These are phyloP conservation scores for Saccharomyces hybrid DNA, from an alignment of 1,139 yeast species.

Conservation along the genomic window DNA sequence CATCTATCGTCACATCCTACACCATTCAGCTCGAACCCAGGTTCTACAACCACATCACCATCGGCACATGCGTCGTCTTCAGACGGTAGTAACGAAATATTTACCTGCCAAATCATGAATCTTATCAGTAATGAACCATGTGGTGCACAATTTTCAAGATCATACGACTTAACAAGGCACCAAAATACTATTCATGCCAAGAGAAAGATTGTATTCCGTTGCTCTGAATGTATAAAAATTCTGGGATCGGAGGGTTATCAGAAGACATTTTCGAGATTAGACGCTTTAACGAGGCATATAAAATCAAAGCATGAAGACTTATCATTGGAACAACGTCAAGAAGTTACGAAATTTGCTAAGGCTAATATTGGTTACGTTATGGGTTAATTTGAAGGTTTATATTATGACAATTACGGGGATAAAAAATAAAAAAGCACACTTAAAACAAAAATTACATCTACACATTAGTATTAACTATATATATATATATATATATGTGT, in stretches of 20 bases:
- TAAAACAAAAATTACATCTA: background rate
- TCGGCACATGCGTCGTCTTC: background rate
- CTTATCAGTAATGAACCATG: slow-evolving; percentile 59
- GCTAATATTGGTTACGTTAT: slow-evolving; percentile 57
- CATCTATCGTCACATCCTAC: background rate
- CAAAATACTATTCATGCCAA: slow-evolving; percentile 94
- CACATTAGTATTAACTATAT: background rate
- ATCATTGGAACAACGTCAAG: slow-evolving; percentile 59
- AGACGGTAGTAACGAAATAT: slow-evolving; percentile 34
- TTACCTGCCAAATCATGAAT: slow-evolving; percentile 53
- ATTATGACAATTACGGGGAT: background rate
- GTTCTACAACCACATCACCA: background rate
- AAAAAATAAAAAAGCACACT: background rate
- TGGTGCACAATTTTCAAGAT: slow-evolving; percentile 79
- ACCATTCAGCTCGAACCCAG: background rate
- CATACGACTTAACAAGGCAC: slow-evolving; percentile 89
- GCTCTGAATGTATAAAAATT: slow-evolving; percentile 71
- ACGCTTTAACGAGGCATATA: slow-evolving; percentile 88
- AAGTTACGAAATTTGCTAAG: slow-evolving; percentile 66
- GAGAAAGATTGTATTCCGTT: slow-evolving; percentile 76
- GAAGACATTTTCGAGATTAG: slow-evolving; percentile 88
- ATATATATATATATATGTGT: background rate
- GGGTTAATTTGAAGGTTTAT: slow-evolving; percentile 7
- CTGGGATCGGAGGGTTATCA: slow-evolving; percentile 35
- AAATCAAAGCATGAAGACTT: slow-evolving; percentile 74